phyloP scores from a whole-genome alignment of 1,139 yeast species.

The Yamadazyma sp. region DNA sequence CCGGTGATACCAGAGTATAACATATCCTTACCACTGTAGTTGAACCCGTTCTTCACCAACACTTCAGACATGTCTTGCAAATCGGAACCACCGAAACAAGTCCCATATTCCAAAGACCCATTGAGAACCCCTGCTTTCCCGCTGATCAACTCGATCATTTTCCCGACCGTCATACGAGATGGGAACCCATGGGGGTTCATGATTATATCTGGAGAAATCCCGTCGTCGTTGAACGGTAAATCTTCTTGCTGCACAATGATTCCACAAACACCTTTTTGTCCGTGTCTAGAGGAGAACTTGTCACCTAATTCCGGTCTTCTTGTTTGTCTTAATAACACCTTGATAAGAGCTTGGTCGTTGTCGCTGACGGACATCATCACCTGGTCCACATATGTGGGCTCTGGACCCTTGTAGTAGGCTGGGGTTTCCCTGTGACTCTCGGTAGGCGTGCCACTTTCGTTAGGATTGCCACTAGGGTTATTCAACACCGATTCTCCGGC shows the following conservation, averaged over 20 bases:
- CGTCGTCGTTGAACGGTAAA: conserved; percentile 89
- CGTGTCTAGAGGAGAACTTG: conserved; percentile 94
- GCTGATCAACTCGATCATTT: conserved; percentile 93
- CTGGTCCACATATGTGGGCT: conserved; percentile 92
- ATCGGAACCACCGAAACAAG: conserved; percentile 97
- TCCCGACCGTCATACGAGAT: conserved; percentile 99
- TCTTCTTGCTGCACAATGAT: conserved; percentile 96
- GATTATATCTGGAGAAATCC: conserved; percentile 89
- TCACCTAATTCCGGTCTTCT: conserved; percentile 98
- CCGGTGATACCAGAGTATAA: conserved; percentile 98
- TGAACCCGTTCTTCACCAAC: conserved; percentile 87
- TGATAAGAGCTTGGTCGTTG: conserved; percentile 90
- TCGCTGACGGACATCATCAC: conserved; percentile 97
- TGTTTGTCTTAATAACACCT: conserved; percentile 89
- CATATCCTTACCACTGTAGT: conserved; percentile 96
- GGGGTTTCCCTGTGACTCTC: conserved; percentile 89
- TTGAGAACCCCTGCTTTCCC: conserved; percentile 97
- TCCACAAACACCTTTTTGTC: conserved; percentile 99
- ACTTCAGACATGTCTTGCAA: conserved; percentile 95
- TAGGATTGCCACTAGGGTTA: conserved; percentile 13
- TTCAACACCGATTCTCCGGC: conserved; percentile 71
- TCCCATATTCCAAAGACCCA: conserved; percentile 91
- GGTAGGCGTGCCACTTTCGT: conserved; percentile 25
- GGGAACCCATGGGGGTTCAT: conserved; percentile 99
- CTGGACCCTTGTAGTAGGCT: conserved; percentile 89